Evolutionary conservation across 495 filamentous ascomycete species (phyloP).

Genomic region (Podospora fimiseda): DNA sequence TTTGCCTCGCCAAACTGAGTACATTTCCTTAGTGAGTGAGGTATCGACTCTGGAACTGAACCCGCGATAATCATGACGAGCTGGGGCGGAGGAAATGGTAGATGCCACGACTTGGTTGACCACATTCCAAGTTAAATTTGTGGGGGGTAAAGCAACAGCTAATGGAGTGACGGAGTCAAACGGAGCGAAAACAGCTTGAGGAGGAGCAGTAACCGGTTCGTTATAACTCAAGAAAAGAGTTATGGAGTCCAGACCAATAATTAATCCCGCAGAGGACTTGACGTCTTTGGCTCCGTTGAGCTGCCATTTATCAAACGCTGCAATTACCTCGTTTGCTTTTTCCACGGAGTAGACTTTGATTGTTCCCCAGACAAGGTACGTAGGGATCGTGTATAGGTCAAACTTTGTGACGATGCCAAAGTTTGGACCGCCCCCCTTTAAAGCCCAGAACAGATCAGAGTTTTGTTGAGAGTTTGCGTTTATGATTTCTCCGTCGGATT

Average conservation of each 20-base stretch:
- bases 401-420: slow-evolving; percentile 46
- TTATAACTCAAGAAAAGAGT: neutral
- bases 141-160: neutral
- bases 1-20: slow-evolving; percentile 20
- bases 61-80: slow-evolving; percentile 26
- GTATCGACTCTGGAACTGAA: slow-evolving; percentile 19
- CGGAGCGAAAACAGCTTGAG: neutral
- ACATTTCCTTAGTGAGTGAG: slow-evolving; percentile 24
- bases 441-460: slow-evolving; percentile 41
- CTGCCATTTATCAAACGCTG: slow-evolving; percentile 17
- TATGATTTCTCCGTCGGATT: slow-evolving; percentile 38
- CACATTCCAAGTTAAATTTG: neutral
- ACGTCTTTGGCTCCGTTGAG: slow-evolving; percentile 7
- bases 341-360: slow-evolving; percentile 6
- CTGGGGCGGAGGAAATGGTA: neutral
- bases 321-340: slow-evolving; percentile 10
- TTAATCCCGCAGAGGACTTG: slow-evolving; percentile 8
- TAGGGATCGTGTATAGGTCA: slow-evolving; percentile 28
- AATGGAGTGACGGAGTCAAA: neutral
- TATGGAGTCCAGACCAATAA: slow-evolving; percentile 1
- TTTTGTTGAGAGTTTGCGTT: slow-evolving; percentile 35
- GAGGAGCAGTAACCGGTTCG: neutral
- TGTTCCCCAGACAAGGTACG: slow-evolving; percentile 20
- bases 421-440: slow-evolving; percentile 43
- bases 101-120: neutral